Evolutionary conservation across 306 rosid species (phyloP).

Genomic region (Alnus glutinosa): DNA sequence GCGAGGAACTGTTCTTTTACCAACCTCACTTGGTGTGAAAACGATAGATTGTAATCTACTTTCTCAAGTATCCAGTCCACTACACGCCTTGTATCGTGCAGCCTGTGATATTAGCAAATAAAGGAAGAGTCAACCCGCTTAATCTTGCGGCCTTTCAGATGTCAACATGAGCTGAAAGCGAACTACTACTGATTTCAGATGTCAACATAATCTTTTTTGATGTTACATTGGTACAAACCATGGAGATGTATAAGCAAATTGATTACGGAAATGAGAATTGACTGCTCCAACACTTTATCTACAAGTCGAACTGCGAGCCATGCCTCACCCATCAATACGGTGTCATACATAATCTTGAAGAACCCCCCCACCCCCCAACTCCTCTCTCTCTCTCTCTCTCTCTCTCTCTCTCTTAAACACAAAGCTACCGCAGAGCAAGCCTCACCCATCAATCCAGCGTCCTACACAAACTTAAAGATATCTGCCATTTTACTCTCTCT

Average conservation of each 20-base stretch:
- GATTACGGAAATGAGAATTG: slow-evolving; percentile 1
- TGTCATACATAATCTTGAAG: slow-evolving; percentile 37
- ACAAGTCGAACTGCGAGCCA: slow-evolving; percentile 15
- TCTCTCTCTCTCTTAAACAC: slow-evolving; percentile 53
- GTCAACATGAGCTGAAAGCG: not conserved
- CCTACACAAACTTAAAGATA: slow-evolving; percentile 36
- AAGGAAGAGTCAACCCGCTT: not conserved
- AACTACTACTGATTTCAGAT: not conserved
- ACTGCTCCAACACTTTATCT: slow-evolving; percentile 8
- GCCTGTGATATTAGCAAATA: not conserved
- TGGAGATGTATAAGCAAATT: not conserved
- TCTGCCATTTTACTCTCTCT: slow-evolving; percentile 15
- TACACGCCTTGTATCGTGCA: not conserved
- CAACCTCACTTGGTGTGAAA: not conserved
- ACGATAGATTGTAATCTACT: not conserved
- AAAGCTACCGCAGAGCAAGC: slow-evolving; percentile 36
- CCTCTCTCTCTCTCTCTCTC: slow-evolving; percentile 24
- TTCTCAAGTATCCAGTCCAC: not conserved
- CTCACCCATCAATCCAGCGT: slow-evolving; percentile 18
- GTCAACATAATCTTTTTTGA: too few species aligned
- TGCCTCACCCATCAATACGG: slow-evolving; percentile 24
- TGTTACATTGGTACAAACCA: not conserved
- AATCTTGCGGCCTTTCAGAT: not conserved
- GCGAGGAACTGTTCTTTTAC: not conserved
- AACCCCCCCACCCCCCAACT: not conserved